A percentile compares a stretch with the other conserved stretches of the same genome.
These are phyloP conservation scores for Aegilops umbellulata DNA, from an alignment of 176 grass and related monocot species.

Conservation along the genomic window DNA sequence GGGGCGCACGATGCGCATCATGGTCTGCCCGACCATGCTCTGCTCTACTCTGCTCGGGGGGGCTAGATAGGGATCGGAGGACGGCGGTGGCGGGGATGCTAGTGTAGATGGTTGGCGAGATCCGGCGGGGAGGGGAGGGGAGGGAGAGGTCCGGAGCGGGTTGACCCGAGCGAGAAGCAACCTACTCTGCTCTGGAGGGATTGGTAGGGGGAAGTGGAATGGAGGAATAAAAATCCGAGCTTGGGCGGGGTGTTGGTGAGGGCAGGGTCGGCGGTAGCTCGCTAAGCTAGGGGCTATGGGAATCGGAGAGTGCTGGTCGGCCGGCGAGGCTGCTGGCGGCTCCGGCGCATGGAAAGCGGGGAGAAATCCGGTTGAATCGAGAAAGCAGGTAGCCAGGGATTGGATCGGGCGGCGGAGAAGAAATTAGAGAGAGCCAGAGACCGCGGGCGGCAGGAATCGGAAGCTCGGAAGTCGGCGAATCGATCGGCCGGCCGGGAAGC, in stretches of 20 bases:
- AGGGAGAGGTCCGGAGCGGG: not conserved
- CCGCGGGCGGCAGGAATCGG: not conserved
- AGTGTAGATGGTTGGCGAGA: not conserved
- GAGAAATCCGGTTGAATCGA: not conserved
- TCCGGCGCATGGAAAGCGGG: not conserved
- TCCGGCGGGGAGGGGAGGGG: not conserved
- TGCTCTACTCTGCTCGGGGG: not conserved
- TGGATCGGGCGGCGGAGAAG: not conserved
- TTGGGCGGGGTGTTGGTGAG: not conserved
- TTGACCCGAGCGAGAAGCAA: not conserved
- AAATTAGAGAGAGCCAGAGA: not conserved
- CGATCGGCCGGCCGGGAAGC: not conserved
- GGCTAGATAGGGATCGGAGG: not conserved
- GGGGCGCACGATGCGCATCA: slow-evolving; percentile 48
- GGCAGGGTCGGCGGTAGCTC: not conserved
- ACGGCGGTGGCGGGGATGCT: not conserved
- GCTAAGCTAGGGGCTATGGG: not conserved
- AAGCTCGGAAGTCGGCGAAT: not conserved
- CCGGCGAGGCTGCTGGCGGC: not conserved
- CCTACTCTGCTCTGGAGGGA: not conserved
- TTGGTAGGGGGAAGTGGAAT: too few species aligned
- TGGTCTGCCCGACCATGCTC: slow-evolving; percentile 15
- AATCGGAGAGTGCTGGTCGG: not conserved
- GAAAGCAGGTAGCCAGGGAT: too few species aligned
- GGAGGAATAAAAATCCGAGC: not conserved